Evolutionary conservation across 495 filamentous ascomycete genomes (phyloP).

Genomic region (Letharia lupina): DNA sequence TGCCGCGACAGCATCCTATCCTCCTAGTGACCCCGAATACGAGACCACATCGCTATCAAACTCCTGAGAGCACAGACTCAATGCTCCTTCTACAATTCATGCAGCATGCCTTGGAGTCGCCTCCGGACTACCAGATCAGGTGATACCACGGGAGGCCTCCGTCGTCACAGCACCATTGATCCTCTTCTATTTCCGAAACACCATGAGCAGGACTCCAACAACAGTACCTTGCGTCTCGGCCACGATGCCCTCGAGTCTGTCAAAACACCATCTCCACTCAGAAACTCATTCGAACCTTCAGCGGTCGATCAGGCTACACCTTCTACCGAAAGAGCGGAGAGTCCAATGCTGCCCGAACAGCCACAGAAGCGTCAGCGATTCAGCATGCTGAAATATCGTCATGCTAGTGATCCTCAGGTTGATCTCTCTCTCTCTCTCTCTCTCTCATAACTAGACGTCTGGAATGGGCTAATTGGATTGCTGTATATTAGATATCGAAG

Average conservation of each 20-base stretch:
- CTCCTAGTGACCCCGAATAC: not conserved
- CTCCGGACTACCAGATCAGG: constrained; percentile 31
- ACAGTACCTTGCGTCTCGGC: constrained; percentile 3
- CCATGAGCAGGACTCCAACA: constrained; percentile 18
- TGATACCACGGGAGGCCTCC: constrained; percentile 24
- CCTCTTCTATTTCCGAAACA: constrained; percentile 24
- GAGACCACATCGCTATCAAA: not conserved
- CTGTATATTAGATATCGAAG: constrained; percentile 35
- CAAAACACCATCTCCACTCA: constrained; percentile 18
- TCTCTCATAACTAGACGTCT: not conserved
- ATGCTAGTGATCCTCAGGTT: constrained; percentile 82
- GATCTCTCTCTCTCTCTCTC: constrained; percentile 30
- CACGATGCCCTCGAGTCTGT: constrained; percentile 5
- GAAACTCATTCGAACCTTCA: constrained; percentile 18
- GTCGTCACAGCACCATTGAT: constrained; percentile 34
- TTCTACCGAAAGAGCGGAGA: constrained; percentile 7
- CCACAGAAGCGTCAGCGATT: constrained; percentile 55
- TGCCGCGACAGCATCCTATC: not conserved
- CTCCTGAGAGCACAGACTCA: constrained; percentile 1
- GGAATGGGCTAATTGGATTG: not conserved
- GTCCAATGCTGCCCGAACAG: constrained; percentile 12
- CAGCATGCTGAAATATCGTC: constrained; percentile 80
- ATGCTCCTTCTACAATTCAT: constrained; percentile 14
- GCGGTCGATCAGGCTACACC: constrained; percentile 6
- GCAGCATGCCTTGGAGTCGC: constrained; percentile 32